Base-by-base conservation (phyloP, 1,284 basidiomycete species). In the Tilletia setariae region DNA sequence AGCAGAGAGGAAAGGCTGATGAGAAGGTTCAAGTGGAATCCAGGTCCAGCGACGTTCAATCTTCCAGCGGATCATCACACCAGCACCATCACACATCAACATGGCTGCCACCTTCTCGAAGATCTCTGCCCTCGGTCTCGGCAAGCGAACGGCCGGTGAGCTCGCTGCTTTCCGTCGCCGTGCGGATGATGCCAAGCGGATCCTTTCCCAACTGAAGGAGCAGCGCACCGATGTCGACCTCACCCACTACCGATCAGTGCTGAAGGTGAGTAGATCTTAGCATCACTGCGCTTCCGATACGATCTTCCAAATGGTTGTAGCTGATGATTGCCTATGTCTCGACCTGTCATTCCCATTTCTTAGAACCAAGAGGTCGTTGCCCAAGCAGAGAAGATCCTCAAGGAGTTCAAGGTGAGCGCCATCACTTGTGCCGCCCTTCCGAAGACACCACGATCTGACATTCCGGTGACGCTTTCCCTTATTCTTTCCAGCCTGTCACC, bases 161-260 rank as follows among this genome's bases (percentile, higher is more conserved):
- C 88, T 99, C 70, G 91, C 93, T 84, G 91, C 92, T 56, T 98
- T 99, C 90, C 91, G 96, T 84, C 96, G 96, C 85, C 92, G 96
- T 73, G 89, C 94, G 85, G 86, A 87, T 76, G 92, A 95, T 69
- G 94, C 96, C 68, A 88, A 91, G 82, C 91, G 91, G 80, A 86
- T 90, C 73, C 85, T 90, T 71, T 86, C 86, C 67, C 87, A 88
- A 78, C 89, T 91, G 77, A 86, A 89, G 79, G 85, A 87, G 67
- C 90, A 91, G 83, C 88, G 90, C 61, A 89, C 90, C 42, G 90
- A 91, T 44, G 87, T 88, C 77, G 94, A 98, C 86, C 87, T 98
- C 80, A 86, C 89, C 40, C 89, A 94, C 86, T 99, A 98, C 88
- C 91, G 92, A 80, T 88, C 89, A 40, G 85, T 93, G 42, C 86